A percentile compares a stretch with the other conserved stretches of the same genome.
These are phyloP conservation scores for Cladophialophora chaetospira DNA, from an alignment of 2,329 filamentous ascomycete genomes.

Conservation along the genomic window DNA sequence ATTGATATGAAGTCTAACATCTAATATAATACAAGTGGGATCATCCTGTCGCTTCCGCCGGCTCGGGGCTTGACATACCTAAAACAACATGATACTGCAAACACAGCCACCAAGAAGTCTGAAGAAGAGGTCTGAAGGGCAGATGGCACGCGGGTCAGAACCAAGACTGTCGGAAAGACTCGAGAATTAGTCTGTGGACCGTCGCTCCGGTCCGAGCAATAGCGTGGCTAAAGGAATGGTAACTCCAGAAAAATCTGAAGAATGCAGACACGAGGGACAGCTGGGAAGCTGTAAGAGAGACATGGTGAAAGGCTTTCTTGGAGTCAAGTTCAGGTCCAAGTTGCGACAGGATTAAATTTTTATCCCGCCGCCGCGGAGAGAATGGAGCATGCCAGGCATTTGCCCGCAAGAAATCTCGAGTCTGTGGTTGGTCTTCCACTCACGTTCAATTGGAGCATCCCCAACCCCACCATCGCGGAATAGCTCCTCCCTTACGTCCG, in stretches of 20 bases:
- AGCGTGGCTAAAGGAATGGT: slow-evolving; percentile 8
- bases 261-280: slow-evolving; percentile 1
- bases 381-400: background rate
- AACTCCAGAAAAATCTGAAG: background rate
- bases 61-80: slow-evolving; percentile 13
- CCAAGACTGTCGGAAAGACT: slow-evolving; percentile 3
- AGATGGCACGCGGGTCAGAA: slow-evolving; percentile 4
- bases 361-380: background rate
- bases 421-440: slow-evolving; percentile 3
- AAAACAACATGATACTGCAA: slow-evolving; percentile 1
- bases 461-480: no score
- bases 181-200: slow-evolving; percentile 8
- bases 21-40: slow-evolving; percentile 43
- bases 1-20: slow-evolving; percentile 54
- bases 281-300: background rate
- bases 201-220: slow-evolving; percentile 12
- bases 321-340: background rate
- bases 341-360: background rate
- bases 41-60: slow-evolving; percentile 40
- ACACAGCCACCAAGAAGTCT: background rate
- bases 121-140: background rate
- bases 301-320: background rate
- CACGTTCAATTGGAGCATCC: background rate
- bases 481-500: no score
- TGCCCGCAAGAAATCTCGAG: slow-evolving; percentile 6